These are phyloP conservation scores for Mycena indigotica DNA, from an alignment of 768 basidiomycete genomes.

Conservation along the genomic window DNA sequence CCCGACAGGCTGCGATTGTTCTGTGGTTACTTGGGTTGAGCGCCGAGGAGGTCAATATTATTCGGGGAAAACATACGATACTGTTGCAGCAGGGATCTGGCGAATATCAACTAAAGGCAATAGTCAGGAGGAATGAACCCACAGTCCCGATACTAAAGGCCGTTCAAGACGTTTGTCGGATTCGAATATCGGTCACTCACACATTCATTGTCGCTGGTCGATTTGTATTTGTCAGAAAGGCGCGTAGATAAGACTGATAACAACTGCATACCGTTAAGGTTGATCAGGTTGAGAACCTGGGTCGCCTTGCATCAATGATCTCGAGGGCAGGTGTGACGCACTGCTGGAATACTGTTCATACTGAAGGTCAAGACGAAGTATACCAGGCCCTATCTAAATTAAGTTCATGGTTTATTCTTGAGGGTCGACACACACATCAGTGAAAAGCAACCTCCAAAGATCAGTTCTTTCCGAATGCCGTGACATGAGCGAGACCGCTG, in stretches of 20 bases:
- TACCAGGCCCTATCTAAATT: slow-evolving; percentile 48
- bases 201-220: slow-evolving; percentile 63
- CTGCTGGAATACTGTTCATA: slow-evolving; percentile 69
- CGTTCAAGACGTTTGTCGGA: no score
- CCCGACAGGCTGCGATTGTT: slow-evolving; percentile 66
- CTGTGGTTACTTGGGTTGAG: slow-evolving; percentile 30
- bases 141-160: slow-evolving; percentile 63
- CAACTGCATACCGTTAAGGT: slow-evolving; percentile 66
- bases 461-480: slow-evolving; percentile 56
- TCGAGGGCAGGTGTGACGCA: slow-evolving; percentile 33
- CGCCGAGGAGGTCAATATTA: no score
- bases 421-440: slow-evolving; percentile 42
- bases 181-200: slow-evolving; percentile 37
- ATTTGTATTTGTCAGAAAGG: no score
- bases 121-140: slow-evolving; percentile 19
- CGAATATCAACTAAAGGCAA: background rate
- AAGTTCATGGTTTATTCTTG: no score
- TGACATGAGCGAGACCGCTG: slow-evolving; percentile 27
- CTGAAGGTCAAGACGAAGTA: slow-evolving; percentile 65
- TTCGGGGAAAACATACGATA: slow-evolving; percentile 54
- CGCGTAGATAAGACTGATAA: no score
- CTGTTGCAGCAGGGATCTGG: slow-evolving; percentile 64
- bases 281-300: slow-evolving; percentile 59
- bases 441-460: slow-evolving; percentile 71
- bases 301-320: background rate